Evolutionary conservation across 768 basidiomycete genomes (phyloP), one percentile per base, ranked within the genome.

Genomic region (Trametes sanguinea): DNA sequence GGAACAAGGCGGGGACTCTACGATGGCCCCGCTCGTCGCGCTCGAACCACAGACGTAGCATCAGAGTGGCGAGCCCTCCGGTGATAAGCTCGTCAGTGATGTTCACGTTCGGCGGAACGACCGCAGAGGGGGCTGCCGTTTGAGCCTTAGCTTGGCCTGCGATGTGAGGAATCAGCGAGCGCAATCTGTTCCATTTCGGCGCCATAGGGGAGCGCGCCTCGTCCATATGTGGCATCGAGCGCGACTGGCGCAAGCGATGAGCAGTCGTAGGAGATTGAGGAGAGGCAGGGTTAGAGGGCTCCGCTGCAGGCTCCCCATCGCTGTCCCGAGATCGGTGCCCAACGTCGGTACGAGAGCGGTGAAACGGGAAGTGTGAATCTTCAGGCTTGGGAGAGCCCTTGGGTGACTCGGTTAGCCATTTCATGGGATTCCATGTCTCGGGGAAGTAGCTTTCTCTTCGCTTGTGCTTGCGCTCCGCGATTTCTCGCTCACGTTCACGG

Each of bases 1-100:
- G 88, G 54, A 95, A 80, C 51, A 94, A 78, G 33, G 87, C 74
- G 6, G 91, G 89, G n/a, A 93, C 78, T 22, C 94, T 85, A n/a
- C 92, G 79, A 57, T 88, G 84, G n/a, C 79, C 85, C 66, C 86
- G 88, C 75, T 95, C 93, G 71, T 95, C 94, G 33, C 87, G 86
- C 68, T 95, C 92, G 63, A 94, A 87, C 86, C 90, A 92, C 66
- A 95, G 80, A 32, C 86, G 82, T 40, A 93, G 74, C 83, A 95
- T 88, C 35, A 94, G 77, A 14, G 86, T 82, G 0, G 90, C 89
- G 6, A 95, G 82, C 16, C 91, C 89, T 4, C 92, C 89, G 2
- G 85, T 82, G 13, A 92, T 88, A 47, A 94, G 84, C 67, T 94
- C 92, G 65, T 94, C 90, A 5, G 84, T 89, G 54, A 94, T 88